Percentiles rank a stretch among this genome's conserved stretches.
phyloP scores from a whole-genome alignment of 148 eudicot species.

The Vaccinium darrowii region DNA sequence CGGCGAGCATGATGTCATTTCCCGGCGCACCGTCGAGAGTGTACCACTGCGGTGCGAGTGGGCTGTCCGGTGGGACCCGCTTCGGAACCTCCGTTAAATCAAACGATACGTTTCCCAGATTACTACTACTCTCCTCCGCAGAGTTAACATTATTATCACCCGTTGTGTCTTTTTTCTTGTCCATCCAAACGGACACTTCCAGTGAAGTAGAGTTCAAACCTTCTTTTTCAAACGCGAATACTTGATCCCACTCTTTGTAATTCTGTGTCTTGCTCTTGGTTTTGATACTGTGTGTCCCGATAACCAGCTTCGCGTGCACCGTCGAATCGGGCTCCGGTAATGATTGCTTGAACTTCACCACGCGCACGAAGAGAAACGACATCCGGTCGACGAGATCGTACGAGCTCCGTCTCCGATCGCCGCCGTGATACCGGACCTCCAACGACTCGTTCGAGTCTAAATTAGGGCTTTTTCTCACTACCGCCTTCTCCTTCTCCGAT shows the following conservation, averaged over 20 bases:
- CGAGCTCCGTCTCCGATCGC: conserved; percentile 39
- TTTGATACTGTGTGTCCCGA: conserved; percentile 72
- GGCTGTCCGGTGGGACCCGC: conserved; percentile 91
- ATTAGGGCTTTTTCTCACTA: conserved; percentile 11
- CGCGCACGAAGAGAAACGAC: conserved; percentile 80
- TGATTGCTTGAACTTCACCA: conserved; percentile 59
- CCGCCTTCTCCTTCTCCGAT: conserved; percentile 21
- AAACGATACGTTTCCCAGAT: conserved; percentile 68
- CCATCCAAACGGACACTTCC: conserved; percentile 59
- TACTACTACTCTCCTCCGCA: conserved; percentile 17
- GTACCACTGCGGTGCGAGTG: conserved; percentile 93
- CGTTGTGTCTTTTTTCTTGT: conserved; percentile 31
- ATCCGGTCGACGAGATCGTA: conserved; percentile 76
- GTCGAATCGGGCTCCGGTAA: conserved; percentile 38
- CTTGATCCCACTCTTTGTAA: conserved; percentile 75
- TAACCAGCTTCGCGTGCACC: conserved; percentile 56
- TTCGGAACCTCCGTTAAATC: conserved; percentile 82
- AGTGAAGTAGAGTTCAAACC: conserved; percentile 67
- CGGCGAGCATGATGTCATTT: conserved; percentile 76
- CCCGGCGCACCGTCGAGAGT: conserved; percentile 54
- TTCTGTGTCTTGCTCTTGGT: conserved; percentile 41
- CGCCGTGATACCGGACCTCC: conserved; percentile 34
- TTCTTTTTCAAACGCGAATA: conserved; percentile 81
- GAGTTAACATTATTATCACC: not conserved
- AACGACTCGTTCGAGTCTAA: conserved; percentile 18